Evolutionary conservation across 2,329 filamentous ascomycete genomes (phyloP), one percentile per base, ranked within the genome.

Genomic region (Fusarium longipes): DNA sequence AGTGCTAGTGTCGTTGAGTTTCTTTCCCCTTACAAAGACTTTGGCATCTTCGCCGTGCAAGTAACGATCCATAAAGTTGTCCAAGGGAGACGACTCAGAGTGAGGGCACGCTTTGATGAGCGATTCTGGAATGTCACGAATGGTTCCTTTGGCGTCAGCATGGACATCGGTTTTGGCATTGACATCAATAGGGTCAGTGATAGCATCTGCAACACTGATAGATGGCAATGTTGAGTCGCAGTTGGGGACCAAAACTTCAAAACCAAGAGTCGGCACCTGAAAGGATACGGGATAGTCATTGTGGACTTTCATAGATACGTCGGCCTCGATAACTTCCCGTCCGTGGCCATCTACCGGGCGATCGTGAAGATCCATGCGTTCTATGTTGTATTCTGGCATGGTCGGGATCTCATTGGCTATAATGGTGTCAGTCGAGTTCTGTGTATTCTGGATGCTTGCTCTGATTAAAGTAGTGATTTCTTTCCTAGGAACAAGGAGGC

Each of bases 181-280:
- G 14, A 98, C 84, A 33, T 88, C 79, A 32, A 97, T 81, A 36
- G 83, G 79, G 18, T 86, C 84, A 1, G 93, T 96, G 18, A 84
- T 83, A 9, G 92, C 93, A 71, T 91, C 88, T 5, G 93, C 94
- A 55, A 98, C 85, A 67, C 88, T 83, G 71, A 99, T 96, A 65
- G 89, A 88, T 5, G 90, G 86, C 56, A 96, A 89, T 22, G 87
- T 82, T 6, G 86, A 82, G 25, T 86, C 83, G 78, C 96, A 99
- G 64, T 93, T 93, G 40, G 93, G 90, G 8, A 98, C 89, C 44
- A 97, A 82, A 29, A 98, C 88, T 65, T 94, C 89, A 74, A 98
- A 97, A 1, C 87, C 89, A 57, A 98, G 87, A 35, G 91, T 83
- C 14, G 96, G 96, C 20, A 97, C 82, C 22, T 87, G 86, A 52